Base-by-base conservation (phyloP, 169 alveolate genomes). In the Eimeria zaria region DNA sequence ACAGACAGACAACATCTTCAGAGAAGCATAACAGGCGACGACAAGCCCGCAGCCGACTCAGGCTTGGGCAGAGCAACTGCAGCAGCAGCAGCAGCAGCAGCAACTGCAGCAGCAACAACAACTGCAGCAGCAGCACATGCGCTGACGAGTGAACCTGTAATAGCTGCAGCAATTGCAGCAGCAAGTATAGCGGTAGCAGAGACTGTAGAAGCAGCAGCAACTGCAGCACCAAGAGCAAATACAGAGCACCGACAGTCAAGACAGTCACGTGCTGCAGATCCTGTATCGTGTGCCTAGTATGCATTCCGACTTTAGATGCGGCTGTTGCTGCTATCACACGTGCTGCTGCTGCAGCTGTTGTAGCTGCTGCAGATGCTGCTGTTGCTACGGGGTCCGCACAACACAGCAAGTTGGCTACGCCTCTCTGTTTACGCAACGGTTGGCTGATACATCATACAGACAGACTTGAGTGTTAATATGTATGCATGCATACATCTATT, bases 51-150 rank as follows among this genome's bases (percentile, higher is more conserved):
- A 18, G 69, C 2, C 30, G 69, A 60, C 69, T 22, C 27, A 18
- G n/a, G 30, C 39, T 14, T 11, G 55, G 33, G 20, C 18, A 30
- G 20, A 2, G 83, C 55, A 73, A 30, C 33, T 24, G 51, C 83
- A 24, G 78, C 46, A 73, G 18, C 83, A 36, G 55, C 51, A 73
- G 11, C 55, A 73, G 55, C 83, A 71, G n/a, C 83, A 71, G 53
- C 83, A 9, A 53, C 55, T 11, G 83, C 83, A 39, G 53, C 27
- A 41, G 83, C 83, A 8, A 8, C 1, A 0, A 55, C 83, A 7
- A 55, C 53, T 73, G 55, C 30, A 36, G 30, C 83, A 16, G 53
- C 83, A n/a, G n/a, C n/a, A n/a, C n/a, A n/a, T n/a, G n/a, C n/a
- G n/a, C n/a, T n/a, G n/a, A n/a, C n/a, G n/a, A n/a, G n/a, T n/a